Evolutionary conservation across 139 green algal species (phyloP).

Genomic region (Spirogloea muscicola): DNA sequence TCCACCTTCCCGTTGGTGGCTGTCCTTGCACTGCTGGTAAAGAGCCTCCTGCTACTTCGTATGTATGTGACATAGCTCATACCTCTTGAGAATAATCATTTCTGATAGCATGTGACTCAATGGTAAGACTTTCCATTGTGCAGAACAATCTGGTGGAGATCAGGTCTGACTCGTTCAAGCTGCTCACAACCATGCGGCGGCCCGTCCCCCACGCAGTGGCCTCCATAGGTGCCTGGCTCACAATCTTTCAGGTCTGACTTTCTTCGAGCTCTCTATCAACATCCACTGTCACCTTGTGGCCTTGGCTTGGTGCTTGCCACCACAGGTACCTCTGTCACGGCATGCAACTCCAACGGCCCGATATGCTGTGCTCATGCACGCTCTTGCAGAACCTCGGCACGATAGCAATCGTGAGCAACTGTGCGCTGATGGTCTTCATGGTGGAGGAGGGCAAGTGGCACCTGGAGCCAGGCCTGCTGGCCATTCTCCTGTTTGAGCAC

Average conservation of each 20-base stretch:
- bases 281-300: no score
- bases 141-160: constrained; percentile 49
- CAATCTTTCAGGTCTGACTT: constrained; percentile 42
- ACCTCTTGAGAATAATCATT: no score
- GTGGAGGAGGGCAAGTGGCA: constrained; percentile 23
- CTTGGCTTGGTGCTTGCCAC: no score
- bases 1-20: constrained; percentile 24
- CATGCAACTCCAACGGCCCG: no score
- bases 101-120: no score
- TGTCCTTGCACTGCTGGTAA: constrained; percentile 37
- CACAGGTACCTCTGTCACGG: no score
- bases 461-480: constrained; percentile 6
- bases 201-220: constrained; percentile 30
- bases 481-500: constrained; percentile 22
- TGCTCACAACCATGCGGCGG: constrained; percentile 13
- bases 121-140: no score
- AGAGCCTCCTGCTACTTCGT: no score
- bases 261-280: no score
- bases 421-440: constrained; percentile 29
- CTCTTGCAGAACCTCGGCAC: constrained; percentile 27
- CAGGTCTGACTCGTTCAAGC: constrained; percentile 45
- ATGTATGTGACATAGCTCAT: no score
- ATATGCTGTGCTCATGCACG: no score
- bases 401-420: constrained; percentile 37
- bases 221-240: constrained; percentile 44